Evolutionary conservation across 2,329 filamentous ascomycete species (phyloP).

Genomic region (Cytospora piceae): DNA sequence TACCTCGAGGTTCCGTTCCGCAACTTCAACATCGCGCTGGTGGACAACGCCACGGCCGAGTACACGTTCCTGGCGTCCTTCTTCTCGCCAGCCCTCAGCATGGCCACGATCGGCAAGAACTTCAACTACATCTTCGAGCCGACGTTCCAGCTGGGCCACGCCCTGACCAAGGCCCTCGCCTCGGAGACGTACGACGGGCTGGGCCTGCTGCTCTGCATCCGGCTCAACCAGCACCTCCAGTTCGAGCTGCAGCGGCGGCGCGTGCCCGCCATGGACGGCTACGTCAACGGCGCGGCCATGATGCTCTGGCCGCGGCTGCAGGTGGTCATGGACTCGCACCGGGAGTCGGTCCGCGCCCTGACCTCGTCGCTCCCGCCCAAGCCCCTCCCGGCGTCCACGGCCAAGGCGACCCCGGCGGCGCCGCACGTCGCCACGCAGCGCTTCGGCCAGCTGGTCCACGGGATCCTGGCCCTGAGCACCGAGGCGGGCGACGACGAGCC

Average conservation of each 20-base stretch:
- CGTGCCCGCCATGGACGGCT: conserved; percentile 84
- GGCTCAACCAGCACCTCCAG: conserved; percentile 89
- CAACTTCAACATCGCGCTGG: conserved; percentile 89
- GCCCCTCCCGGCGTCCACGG: conserved; percentile 47
- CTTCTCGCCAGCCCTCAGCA: conserved; percentile 78
- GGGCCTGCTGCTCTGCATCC: conserved; percentile 86
- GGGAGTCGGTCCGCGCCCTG: conserved; percentile 76
- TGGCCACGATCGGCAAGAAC: conserved; percentile 76
- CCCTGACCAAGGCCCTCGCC: conserved; percentile 75
- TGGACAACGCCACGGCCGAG: conserved; percentile 93
- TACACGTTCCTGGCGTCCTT: conserved; percentile 93
- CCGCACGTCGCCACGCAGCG: conserved; percentile 91
- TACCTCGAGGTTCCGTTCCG: conserved; percentile 90
- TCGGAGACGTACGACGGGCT: conserved; percentile 81
- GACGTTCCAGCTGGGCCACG: conserved; percentile 81
- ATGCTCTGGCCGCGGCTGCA: conserved; percentile 95
- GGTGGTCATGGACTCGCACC: conserved; percentile 89
- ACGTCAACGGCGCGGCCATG: conserved; percentile 96
- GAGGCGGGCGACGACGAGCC: conserved; percentile 95
- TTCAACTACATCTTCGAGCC: conserved; percentile 89
- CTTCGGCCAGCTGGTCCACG: conserved; percentile 91
- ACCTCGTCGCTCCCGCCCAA: conserved; percentile 56
- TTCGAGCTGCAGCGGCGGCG: conserved; percentile 93
- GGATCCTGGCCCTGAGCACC: conserved; percentile 79
- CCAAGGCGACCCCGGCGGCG: conserved; percentile 71